A percentile compares a stretch with the other conserved stretches of the same genome.
phyloP scores from a whole-genome alignment of 2,329 filamentous ascomycete species.

The Exophiala bonariae region DNA sequence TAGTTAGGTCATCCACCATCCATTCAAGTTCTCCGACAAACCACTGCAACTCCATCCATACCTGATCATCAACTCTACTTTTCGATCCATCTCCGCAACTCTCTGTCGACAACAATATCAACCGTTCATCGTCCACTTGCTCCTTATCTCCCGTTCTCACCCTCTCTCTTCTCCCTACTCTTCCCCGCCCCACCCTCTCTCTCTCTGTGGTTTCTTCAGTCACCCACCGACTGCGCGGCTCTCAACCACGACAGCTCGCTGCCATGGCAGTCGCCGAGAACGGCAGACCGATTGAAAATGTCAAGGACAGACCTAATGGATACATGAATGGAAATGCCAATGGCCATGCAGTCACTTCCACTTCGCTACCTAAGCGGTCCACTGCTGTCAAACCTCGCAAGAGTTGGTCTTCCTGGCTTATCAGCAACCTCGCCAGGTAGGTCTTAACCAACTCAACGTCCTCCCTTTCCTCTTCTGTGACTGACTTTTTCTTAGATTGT shows the following conservation, averaged over 20 bases:
- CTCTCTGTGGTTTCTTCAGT: no score
- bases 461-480: neutral
- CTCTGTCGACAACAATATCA: no score
- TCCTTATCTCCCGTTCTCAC: no score
- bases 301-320: constrained; percentile 29
- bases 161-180: no score
- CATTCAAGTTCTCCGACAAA: no score
- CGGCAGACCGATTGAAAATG: constrained; percentile 35
- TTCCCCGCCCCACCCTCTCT: no score
- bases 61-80: no score
- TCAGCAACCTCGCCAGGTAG: constrained; percentile 59
- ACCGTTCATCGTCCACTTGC: no score
- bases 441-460: constrained; percentile 22
- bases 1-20: no score
- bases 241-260: neutral
- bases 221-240: no score
- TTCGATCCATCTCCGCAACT: no score
- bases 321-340: constrained; percentile 9
- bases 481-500: constrained; percentile 54
- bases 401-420: constrained; percentile 25
- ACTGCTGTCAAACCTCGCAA: constrained; percentile 7
- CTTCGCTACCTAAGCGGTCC: constrained; percentile 1
- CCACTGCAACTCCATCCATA: no score
- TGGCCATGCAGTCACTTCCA: neutral
- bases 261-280: constrained; percentile 40